These are phyloP conservation scores for Psilocybe subaeruginosa DNA, from an alignment of 768 basidiomycete genomes.

Conservation along the genomic window DNA sequence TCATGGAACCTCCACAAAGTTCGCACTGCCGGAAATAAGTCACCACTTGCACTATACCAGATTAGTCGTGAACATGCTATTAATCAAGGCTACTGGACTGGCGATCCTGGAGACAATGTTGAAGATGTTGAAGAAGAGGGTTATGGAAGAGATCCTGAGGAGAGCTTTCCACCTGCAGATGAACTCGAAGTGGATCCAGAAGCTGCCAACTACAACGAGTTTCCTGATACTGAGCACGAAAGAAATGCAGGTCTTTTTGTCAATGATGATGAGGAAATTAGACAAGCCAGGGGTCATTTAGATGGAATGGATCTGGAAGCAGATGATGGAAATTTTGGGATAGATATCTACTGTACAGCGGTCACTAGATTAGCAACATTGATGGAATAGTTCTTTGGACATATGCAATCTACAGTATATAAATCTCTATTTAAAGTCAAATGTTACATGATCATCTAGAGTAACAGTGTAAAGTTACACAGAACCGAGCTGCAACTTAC, in stretches of 20 bases:
- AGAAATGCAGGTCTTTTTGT: conserved; percentile 9
- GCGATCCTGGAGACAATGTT: conserved; percentile 10
- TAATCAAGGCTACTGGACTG: conserved; percentile 12
- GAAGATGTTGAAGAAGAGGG: not conserved
- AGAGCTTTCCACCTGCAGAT: conserved; percentile 12
- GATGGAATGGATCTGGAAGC: conserved; percentile 6
- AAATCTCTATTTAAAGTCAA: too few species aligned
- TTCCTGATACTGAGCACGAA: not conserved
- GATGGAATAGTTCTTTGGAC: too few species aligned
- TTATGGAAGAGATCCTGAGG: conserved; percentile 6
- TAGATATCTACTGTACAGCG: conserved; percentile 11
- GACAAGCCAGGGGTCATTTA: conserved; percentile 1
- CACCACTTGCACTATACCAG: conserved; percentile 12
- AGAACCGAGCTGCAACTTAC: too few species aligned
- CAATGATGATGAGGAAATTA: conserved; percentile 15
- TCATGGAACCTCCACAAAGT: conserved; percentile 16
- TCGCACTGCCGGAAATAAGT: conserved; percentile 13
- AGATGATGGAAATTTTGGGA: conserved; percentile 17
- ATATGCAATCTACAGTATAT: too few species aligned
- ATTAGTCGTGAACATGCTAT: conserved; percentile 11
- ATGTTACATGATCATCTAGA: too few species aligned
- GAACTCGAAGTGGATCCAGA: conserved; percentile 9
- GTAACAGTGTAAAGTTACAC: too few species aligned
- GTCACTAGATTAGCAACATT: not conserved
- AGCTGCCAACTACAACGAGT: not conserved